phyloP scores from a whole-genome alignment of 2,329 filamentous ascomycete species.

The Eutypella sp. region DNA sequence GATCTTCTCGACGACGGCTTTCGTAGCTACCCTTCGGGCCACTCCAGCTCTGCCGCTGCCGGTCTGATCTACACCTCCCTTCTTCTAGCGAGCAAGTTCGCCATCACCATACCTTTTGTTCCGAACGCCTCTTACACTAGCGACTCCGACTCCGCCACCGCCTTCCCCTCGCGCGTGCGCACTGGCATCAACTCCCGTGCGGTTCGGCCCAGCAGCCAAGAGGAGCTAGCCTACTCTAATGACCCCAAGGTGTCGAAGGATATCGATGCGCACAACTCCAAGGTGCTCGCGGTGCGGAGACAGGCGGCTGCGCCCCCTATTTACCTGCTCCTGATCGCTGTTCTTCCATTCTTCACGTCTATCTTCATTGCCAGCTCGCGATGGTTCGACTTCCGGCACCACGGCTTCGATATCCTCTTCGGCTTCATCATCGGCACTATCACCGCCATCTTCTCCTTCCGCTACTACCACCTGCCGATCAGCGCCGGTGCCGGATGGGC shows the following conservation, averaged over 20 bases:
- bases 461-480: slow-evolving; percentile 81
- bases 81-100: slow-evolving; percentile 80
- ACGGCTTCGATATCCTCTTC: slow-evolving; percentile 86
- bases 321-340: slow-evolving; percentile 66
- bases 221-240: slow-evolving; percentile 22
- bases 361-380: slow-evolving; percentile 81
- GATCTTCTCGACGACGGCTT: slow-evolving; percentile 72
- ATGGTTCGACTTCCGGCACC: slow-evolving; percentile 84
- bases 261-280: slow-evolving; percentile 29
- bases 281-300: slow-evolving; percentile 53
- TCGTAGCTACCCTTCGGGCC: slow-evolving; percentile 75
- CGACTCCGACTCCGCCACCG: slow-evolving; percentile 50
- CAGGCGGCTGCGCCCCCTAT: slow-evolving; percentile 79
- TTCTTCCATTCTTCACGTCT: slow-evolving; percentile 68
- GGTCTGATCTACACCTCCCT: slow-evolving; percentile 82
- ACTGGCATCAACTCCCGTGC: slow-evolving; percentile 29
- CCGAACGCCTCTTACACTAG: slow-evolving; percentile 40
- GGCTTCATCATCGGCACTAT: slow-evolving; percentile 75
- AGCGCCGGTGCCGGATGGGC: slow-evolving; percentile 78
- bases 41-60: slow-evolving; percentile 69
- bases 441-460: slow-evolving; percentile 69
- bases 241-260: slow-evolving; percentile 26
- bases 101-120: slow-evolving; percentile 67
- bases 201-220: slow-evolving; percentile 27
- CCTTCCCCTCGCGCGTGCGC: slow-evolving; percentile 69